Evolutionary conservation across 1,284 basidiomycete genomes (phyloP), one percentile per base, ranked within the genome.

Genomic region (Ceratobasidium theobromae): DNA sequence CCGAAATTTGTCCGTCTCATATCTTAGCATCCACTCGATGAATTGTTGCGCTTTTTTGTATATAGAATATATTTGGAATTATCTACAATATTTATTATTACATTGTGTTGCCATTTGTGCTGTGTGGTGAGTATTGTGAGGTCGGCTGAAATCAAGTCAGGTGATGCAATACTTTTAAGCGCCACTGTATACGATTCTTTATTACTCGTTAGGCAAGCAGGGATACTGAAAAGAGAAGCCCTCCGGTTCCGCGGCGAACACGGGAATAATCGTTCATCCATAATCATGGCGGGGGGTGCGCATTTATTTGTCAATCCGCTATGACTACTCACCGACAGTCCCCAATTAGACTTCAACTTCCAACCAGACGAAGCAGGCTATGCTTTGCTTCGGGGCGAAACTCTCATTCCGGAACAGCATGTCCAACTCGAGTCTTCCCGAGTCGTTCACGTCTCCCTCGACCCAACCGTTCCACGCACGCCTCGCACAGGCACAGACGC

Each of bases 301-400:
- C 33, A 12, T 28, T 21, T 53, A 57, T 48, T 51, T 55, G n/a
- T n/a, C n/a, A n/a, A n/a, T n/a, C n/a, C n/a, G n/a, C n/a, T n/a
- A n/a, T 16, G 40, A 9, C 11, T 40, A 41, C 23, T 48, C 12
- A 38, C 35, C 45, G 35, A 38, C 35, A 16, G n/a, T 2, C n/a
- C 21, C 52, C 64, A 14, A 25, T 32, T 70, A 95, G 96, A 98
- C 76, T 94, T 98, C 77, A 98, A 98, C 76, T 94, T 94, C 62
- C 79, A 87, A 38, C 96, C 96, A 0, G 83, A 84, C 69, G 95
- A 97, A 74, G 81, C 90, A 1, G 86, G 86, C 0, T 98, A 99
- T 74, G 84, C 89, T 23, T 81, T 98, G n/a, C 76, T 96, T 9
- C 82, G 86, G 1, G 83, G 85, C 12, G 80, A 85, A 66, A 71